Evolutionary conservation across 108 stramenopile species (phyloP), one percentile per base, ranked within the genome.

Genomic region (Cyclostephanos tholiformis): DNA sequence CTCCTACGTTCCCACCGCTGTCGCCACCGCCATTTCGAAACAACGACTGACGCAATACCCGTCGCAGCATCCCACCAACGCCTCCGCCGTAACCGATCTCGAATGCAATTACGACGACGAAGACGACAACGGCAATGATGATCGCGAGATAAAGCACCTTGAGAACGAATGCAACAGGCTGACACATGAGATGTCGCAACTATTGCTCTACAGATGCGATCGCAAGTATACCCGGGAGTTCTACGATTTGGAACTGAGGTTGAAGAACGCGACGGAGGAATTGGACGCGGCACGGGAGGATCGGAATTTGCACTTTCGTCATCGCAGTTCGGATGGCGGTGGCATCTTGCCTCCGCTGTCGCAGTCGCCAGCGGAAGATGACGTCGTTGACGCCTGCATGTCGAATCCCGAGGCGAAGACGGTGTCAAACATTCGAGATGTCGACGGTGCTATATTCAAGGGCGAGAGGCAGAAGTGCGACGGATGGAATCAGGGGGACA

Each of bases 221-320:
- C 44, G 44, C 2, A 71, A 72, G 48, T 60, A 60, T 5, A 72
- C 71, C 6, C 60, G 30, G 16, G 63, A 63, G 29, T 63, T 51
- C 62, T 72, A 51, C 38, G 43, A 55, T 22, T 23, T 72, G 35
- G 71, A 72, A 50, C 52, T 48, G 27, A 63, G 59, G 32, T 20
- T 72, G 29, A 63, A 63, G 39, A 63, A 38, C 27, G 71, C 71
- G 16, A 63, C 36, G n/a, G 71, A 72, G 17, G 71, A 72, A 55
- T 30, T 72, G 30, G 71, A 72, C 26, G 71, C 71, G 11, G 71
- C 71, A 25, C 51, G 60, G 62, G 71, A 72, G 46, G 71, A 72
- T 63, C 25, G 60, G 13, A 51, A 72, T 39, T 72, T 72, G 71
- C 65, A 66, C 39, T 66, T 66, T 52, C 30, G 25, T n/a, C 30